phyloP scores from a whole-genome alignment of 176 grass and related monocot genomes.

The Musa itinerans region DNA sequence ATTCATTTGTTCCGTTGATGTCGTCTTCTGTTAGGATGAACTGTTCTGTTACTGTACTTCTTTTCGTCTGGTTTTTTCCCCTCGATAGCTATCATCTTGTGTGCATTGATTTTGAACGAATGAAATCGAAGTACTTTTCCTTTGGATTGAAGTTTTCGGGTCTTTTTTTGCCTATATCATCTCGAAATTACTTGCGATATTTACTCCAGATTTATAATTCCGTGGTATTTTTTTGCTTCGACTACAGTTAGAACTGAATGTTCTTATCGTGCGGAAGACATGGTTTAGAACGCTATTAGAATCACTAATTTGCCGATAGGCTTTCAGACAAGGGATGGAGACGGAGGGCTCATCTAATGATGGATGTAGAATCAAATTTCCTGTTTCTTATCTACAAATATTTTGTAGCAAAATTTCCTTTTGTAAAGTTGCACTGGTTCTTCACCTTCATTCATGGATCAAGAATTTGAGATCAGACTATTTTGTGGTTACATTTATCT shows the following conservation, averaged over 20 bases:
- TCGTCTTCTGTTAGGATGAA: not conserved
- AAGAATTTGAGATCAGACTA: too few relatives aligned
- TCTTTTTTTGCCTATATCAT: not conserved
- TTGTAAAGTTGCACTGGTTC: not conserved
- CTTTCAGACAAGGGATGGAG: not conserved
- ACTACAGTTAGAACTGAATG: not conserved
- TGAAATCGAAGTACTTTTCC: not conserved
- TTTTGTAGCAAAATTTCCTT: not conserved
- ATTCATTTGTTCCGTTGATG: not conserved
- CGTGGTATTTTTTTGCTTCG: not conserved
- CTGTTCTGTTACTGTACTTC: not conserved
- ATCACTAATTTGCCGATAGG: not conserved
- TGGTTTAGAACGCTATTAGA: not conserved
- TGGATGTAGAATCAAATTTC: not conserved
- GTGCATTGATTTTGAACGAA: not conserved
- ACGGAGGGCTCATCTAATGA: not conserved
- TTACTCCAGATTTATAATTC: not conserved
- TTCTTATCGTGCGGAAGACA: not conserved
- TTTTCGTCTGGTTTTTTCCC: too few relatives aligned
- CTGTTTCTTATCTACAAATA: not conserved
- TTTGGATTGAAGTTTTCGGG: not conserved
- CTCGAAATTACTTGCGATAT: not conserved
- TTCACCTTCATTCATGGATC: not conserved
- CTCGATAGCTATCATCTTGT: not conserved
- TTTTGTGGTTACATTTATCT: too few relatives aligned